These are phyloP conservation scores for Fusarium miscanthi DNA, from an alignment of 2,329 filamentous ascomycete species.

Conservation along the genomic window DNA sequence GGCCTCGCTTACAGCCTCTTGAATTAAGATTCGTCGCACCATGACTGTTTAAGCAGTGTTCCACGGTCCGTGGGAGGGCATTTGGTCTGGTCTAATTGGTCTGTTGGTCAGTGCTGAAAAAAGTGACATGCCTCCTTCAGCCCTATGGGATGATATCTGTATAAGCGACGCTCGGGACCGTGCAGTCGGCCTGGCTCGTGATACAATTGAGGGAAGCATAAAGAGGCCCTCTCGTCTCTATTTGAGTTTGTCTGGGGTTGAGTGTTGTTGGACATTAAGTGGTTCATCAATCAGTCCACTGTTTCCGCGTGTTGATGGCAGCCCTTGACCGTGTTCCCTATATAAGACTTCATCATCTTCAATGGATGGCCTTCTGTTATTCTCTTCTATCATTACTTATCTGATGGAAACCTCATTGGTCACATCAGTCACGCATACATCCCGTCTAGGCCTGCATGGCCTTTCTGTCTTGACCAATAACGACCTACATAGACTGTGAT, in stretches of 20 bases:
- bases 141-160: conserved; percentile 14
- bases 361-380: not conserved
- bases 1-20: not conserved
- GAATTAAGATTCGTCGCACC: not conserved
- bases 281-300: not conserved
- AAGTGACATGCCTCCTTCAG: conserved; percentile 7
- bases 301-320: not conserved
- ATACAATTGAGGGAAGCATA: conserved; percentile 22
- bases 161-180: not conserved
- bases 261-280: not conserved
- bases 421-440: not conserved
- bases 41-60: not conserved
- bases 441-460: not conserved
- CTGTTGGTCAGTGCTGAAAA: not conserved
- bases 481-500: not conserved
- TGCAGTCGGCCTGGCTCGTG: conserved; percentile 6
- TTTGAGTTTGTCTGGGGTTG: not conserved
- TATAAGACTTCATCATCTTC: not conserved
- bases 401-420: not conserved
- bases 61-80: not conserved
- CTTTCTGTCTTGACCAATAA: not conserved
- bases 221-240: conserved; percentile 14
- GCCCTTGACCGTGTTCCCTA: not conserved
- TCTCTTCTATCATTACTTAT: not conserved
- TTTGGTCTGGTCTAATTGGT: not conserved